Evolutionary conservation across 176 grass and related monocot species (phyloP).

Genomic region (Juncus effusus): DNA sequence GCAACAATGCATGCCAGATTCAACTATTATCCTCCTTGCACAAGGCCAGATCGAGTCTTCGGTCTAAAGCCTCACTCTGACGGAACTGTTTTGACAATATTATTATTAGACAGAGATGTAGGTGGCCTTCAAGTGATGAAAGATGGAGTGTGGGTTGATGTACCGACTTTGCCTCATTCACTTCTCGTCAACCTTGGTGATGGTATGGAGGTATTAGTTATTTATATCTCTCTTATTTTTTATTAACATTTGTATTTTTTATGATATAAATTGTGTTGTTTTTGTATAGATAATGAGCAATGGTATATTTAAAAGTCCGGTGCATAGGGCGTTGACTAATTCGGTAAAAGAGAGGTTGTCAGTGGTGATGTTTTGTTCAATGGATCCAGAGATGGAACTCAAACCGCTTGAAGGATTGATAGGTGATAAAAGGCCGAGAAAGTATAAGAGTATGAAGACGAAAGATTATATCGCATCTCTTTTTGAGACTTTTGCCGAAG

Average conservation of each 20-base stretch:
- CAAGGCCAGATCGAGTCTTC: constrained; percentile 46
- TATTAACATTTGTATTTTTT: background rate
- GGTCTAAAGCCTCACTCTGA: constrained; percentile 70
- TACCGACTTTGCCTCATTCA: constrained; percentile 27
- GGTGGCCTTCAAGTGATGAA: constrained; percentile 42
- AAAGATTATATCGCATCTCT: constrained; percentile 37
- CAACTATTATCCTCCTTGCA: constrained; percentile 53
- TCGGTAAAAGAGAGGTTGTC: constrained; percentile 44
- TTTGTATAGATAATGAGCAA: constrained; percentile 52
- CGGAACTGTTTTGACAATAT: constrained; percentile 46
- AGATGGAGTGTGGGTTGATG: constrained; percentile 36
- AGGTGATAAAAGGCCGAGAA: constrained; percentile 21
- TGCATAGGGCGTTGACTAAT: constrained; percentile 54
- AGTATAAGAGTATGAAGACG: constrained; percentile 36
- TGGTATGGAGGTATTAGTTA: constrained; percentile 37
- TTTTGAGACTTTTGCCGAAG: constrained; percentile 26
- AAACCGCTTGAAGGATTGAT: constrained; percentile 29
- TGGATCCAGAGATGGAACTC: constrained; percentile 38
- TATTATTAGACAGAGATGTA: constrained; percentile 45
- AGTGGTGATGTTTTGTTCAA: constrained; percentile 36
- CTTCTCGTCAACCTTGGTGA: constrained; percentile 46
- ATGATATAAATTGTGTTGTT: constrained; percentile 4
- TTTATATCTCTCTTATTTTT: background rate
- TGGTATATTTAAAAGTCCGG: constrained; percentile 43
- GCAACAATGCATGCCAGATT: constrained; percentile 19